Conservation (phyloP, 306 rosid genomes). For the Sophora flavescens region DNA sequence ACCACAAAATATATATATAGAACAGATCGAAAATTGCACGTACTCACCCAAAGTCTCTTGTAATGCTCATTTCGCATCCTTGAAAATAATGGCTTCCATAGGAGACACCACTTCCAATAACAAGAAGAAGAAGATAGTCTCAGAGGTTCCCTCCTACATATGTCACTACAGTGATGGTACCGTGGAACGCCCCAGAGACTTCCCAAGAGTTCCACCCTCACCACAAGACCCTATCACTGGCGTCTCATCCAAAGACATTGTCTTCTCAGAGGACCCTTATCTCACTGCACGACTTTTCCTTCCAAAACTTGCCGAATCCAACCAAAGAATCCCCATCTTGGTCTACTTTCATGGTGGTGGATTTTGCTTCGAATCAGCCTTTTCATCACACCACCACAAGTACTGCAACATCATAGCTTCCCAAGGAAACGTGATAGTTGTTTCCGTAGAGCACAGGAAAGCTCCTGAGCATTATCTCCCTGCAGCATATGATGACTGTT, state of each 20-base stretch:
- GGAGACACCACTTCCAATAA: background rate
- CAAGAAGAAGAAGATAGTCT: slow-evolving; percentile 27
- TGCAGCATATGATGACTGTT: slow-evolving; percentile 51
- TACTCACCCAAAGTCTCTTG: no score
- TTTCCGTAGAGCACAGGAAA: slow-evolving; percentile 54
- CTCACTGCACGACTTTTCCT: slow-evolving; percentile 46
- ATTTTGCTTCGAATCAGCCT: slow-evolving; percentile 52
- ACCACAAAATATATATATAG: no score
- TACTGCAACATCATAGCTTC: slow-evolving; percentile 49
- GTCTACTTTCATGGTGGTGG: slow-evolving; percentile 63
- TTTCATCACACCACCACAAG: slow-evolving; percentile 40
- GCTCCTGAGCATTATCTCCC: slow-evolving; percentile 63
- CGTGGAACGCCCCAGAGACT: slow-evolving; percentile 36
- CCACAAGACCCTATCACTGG: slow-evolving; percentile 41
- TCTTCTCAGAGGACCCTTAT: slow-evolving; percentile 47
- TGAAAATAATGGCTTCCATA: background rate
- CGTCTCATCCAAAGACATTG: slow-evolving; percentile 58
- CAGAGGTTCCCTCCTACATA: slow-evolving; percentile 38
- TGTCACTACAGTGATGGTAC: slow-evolving; percentile 48
- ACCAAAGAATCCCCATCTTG: slow-evolving; percentile 46
- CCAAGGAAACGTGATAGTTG: slow-evolving; percentile 42
- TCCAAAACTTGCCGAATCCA: slow-evolving; percentile 35
- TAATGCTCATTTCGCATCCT: no score
- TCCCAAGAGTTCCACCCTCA: slow-evolving; percentile 35
- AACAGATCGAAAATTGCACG: no score